Evolutionary conservation across 73 alveolate genomes (phyloP), one percentile per base, ranked within the genome.

Genomic region (Effrenium voratum): DNA sequence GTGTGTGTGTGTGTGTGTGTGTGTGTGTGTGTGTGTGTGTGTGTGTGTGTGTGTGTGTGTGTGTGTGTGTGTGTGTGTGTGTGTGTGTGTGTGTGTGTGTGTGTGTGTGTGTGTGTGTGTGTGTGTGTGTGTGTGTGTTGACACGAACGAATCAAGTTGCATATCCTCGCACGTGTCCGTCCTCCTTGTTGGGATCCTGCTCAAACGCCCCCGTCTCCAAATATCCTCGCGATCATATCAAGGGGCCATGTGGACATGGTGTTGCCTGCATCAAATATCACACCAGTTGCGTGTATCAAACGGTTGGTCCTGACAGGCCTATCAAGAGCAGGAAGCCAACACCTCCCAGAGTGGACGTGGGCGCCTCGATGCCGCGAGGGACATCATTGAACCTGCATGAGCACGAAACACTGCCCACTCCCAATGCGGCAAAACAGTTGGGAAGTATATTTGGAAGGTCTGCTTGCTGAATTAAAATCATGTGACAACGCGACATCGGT

Each of bases 361-460:
- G 32, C 36, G 95, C 95, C 44, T 87, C 95, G 68, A 87, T 87
- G 28, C 95, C 95, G 3, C 95, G 84, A 2, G 95, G 95, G 40
- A 87, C 95, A 8, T 63, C 95, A 12, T 49, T 70, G 24, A 87
- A 87, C 95, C 95, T 87, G 24, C n/a, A n/a, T n/a, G n/a, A n/a
- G n/a, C n/a, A n/a, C n/a, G n/a, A n/a, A n/a, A n/a, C n/a, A n/a
- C n/a, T n/a, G n/a, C n/a, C n/a, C n/a, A n/a, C n/a, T n/a, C n/a
- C n/a, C n/a, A n/a, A n/a, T n/a, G n/a, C n/a, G n/a, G n/a, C n/a
- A n/a, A n/a, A n/a, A n/a, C n/a, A n/a, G n/a, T n/a, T n/a, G n/a
- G n/a, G n/a, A n/a, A n/a, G n/a, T n/a, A n/a, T n/a, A n/a, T n/a
- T n/a, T n/a, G n/a, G n/a, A n/a, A n/a, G n/a, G n/a, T n/a, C n/a